Percentiles rank a stretch among this genome's conserved stretches.
Conservation (phyloP, 169 alveolate genomes). For the Neospora caninum region DNA sequence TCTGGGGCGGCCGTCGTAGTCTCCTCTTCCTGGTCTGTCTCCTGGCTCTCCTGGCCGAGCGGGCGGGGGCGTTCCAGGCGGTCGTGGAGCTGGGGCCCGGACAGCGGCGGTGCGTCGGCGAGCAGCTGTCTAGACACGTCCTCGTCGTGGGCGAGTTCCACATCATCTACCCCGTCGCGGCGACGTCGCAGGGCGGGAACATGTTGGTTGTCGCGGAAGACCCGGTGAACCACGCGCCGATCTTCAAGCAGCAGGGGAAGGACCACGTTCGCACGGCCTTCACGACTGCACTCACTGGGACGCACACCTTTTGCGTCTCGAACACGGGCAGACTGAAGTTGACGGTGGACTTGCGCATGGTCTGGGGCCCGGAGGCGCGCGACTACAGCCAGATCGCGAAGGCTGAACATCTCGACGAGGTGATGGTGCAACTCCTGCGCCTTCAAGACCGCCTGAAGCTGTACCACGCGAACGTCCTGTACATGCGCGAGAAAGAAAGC, state of each 20-base stretch:
- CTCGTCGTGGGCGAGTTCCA: conserved; percentile 57
- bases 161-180: conserved; percentile 3
- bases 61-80: conserved; percentile 47
- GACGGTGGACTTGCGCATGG: conserved; percentile 47
- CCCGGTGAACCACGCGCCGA: conserved; percentile 51
- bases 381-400: conserved; percentile 68
- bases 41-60: neutral
- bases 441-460: conserved; percentile 64
- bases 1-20: too few species aligned
- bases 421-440: conserved; percentile 60
- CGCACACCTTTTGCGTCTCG: conserved; percentile 58
- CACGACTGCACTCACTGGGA: conserved; percentile 57
- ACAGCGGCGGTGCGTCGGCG: conserved; percentile 60
- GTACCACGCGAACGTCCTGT: conserved; percentile 61
- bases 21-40: neutral
- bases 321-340: conserved; percentile 40
- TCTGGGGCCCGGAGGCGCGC: conserved; percentile 68
- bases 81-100: conserved; percentile 53
- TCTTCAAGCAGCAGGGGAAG: conserved; percentile 61
- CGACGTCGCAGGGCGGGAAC: conserved; percentile 10
- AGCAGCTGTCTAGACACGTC: conserved; percentile 65
- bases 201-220: conserved; percentile 55
- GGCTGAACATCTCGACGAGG: conserved; percentile 66
- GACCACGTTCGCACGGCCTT: conserved; percentile 57
- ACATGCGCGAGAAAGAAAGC: conserved; percentile 56